phyloP scores from a whole-genome alignment of 441 rosid species.

The Francoa sonchifolia region DNA sequence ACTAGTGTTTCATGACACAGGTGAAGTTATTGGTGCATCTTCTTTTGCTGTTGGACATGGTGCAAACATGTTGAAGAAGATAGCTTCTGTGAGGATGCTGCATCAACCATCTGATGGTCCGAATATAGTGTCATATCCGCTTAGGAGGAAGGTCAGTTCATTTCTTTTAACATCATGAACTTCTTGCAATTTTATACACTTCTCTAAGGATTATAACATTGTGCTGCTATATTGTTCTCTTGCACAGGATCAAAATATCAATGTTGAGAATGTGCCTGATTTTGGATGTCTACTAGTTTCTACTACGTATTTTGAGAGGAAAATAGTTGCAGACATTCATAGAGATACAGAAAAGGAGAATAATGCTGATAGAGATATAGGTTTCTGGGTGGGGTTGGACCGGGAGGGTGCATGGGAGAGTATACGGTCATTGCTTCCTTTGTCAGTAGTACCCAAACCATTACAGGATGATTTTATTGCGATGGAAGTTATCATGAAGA shows the following conservation, averaged over 20 bases:
- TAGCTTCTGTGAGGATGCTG: slow-evolving; percentile 69
- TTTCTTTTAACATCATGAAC: neutral
- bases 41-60: slow-evolving; percentile 82
- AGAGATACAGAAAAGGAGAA: slow-evolving; percentile 37
- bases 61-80: slow-evolving; percentile 47
- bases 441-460: slow-evolving; percentile 68
- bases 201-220: neutral
- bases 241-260: slow-evolving; percentile 35
- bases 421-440: slow-evolving; percentile 76
- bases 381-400: slow-evolving; percentile 77
- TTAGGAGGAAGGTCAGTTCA: slow-evolving; percentile 60
- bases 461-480: slow-evolving; percentile 61
- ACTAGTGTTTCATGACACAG: no score
- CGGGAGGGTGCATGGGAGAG: slow-evolving; percentile 72
- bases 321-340: slow-evolving; percentile 34
- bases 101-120: slow-evolving; percentile 45
- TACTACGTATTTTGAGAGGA: slow-evolving; percentile 76
- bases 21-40: slow-evolving; percentile 90
- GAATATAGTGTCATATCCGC: slow-evolving; percentile 44
- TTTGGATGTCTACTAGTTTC: slow-evolving; percentile 62
- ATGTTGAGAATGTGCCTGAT: slow-evolving; percentile 38
- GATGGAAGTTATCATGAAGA: slow-evolving; percentile 77
- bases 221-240: slow-evolving; percentile 7
- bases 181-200: neutral
- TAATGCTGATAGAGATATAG: slow-evolving; percentile 49